Conservation (phyloP, 2,329 filamentous ascomycete genomes). For the Lecanicillium sp. region DNA sequence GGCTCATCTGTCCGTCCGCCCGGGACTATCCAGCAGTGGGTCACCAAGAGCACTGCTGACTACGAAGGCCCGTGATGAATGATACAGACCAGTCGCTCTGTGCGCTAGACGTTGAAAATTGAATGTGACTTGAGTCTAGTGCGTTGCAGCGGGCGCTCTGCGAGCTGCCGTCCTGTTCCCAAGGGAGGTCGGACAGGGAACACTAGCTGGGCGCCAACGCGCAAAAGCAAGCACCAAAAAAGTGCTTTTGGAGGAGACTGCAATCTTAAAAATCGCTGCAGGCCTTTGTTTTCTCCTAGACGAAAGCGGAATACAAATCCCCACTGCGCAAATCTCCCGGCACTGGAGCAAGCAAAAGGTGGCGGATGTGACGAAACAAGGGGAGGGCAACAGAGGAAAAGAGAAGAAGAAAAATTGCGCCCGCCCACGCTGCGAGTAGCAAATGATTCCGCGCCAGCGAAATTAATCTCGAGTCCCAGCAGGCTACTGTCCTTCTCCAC, state of each 20-base stretch:
- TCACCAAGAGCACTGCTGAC: background rate
- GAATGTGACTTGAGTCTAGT: background rate
- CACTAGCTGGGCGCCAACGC: background rate
- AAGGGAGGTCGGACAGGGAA: background rate
- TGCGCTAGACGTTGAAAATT: conserved; percentile 1
- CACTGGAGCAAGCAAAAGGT: too few relatives aligned
- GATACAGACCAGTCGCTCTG: background rate
- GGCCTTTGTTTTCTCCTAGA: background rate
- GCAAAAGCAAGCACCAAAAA: background rate
- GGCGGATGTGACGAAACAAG: background rate
- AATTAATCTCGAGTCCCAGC: conserved; percentile 8
- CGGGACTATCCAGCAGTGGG: conserved; percentile 9
- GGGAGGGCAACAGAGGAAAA: background rate
- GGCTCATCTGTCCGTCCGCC: conserved; percentile 14
- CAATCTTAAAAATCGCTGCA: conserved; percentile 2
- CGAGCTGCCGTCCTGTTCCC: background rate
- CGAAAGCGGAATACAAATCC: background rate
- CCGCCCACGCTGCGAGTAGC: background rate
- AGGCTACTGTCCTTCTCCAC: conserved; percentile 1
- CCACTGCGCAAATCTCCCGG: background rate
- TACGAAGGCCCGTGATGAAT: too few relatives aligned
- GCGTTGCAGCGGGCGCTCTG: background rate
- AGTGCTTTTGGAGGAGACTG: background rate
- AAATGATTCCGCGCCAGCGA: conserved; percentile 3
- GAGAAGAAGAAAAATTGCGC: background rate